Percentiles rank a stretch among this genome's conserved stretches.
Conservation (phyloP, 306 rosid species). For the Gleditsia sinensis region DNA sequence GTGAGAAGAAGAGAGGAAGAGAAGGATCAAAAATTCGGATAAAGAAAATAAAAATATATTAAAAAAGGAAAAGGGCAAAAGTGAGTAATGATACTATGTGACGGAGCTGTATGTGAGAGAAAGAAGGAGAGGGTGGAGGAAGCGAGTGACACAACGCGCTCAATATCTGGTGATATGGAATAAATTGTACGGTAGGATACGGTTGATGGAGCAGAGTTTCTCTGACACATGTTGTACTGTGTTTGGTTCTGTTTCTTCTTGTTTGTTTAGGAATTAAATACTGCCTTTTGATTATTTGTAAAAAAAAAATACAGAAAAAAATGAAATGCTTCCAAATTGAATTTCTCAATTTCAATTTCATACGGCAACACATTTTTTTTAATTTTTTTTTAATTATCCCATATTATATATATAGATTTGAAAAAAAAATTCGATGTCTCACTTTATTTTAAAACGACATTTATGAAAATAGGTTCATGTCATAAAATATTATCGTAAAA, state of each 20-base stretch:
- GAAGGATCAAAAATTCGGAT: not conserved
- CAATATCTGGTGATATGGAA: not conserved
- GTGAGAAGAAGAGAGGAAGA: not conserved
- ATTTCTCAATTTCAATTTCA: too few species aligned
- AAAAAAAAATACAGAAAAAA: too few species aligned
- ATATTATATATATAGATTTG: too few species aligned
- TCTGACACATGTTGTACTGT: constrained; percentile 11
- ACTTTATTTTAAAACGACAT: too few species aligned
- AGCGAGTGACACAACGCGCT: not conserved
- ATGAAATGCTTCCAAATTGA: not conserved
- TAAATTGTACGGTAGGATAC: constrained; percentile 11
- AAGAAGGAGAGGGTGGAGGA: not conserved
- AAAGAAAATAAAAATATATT: not conserved
- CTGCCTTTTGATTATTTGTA: too few species aligned
- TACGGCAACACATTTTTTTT: not conserved
- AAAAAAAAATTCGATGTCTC: too few species aligned
- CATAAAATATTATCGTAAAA: too few species aligned
- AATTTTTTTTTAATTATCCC: too few species aligned
- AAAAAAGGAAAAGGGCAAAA: not conserved
- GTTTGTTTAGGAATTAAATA: not conserved
- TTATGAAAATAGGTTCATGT: too few species aligned
- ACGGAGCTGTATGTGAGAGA: not conserved
- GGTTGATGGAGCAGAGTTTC: not conserved
- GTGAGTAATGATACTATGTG: not conserved
- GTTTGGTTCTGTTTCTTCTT: constrained; percentile 1